Base-by-base conservation (phyloP, 1,139 yeast species). In the Arxiozyma telluris region DNA sequence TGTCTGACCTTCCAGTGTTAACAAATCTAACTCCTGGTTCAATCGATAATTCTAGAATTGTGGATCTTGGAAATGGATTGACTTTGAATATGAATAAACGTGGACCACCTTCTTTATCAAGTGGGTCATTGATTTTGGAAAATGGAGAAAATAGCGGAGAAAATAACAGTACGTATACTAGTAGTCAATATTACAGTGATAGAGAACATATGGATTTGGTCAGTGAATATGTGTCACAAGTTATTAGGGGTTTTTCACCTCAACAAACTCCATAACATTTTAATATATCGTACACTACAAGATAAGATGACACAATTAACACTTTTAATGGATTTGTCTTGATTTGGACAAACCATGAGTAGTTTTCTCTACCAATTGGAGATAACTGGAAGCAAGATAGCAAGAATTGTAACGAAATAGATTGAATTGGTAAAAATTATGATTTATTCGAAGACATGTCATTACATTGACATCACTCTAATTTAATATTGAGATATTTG, bases 61-160 rank as follows among this genome's bases (percentile, higher is more conserved):
- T 67, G 9, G 71, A 68, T 53, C 56, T 68, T 20, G 72, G 72
- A 15, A 66, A 68, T 50, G 72, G 72, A 0, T 57, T 68, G 39
- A 68, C 61, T 4, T 50, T 68, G 20, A 64, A 64, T 20, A 59
- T 68, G 3, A 60, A 64, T 53, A 59, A 56, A 34, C 58, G 67
- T 42, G 70, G 70, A 3, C 68, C 69, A 8, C 71, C 71, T 8
- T 65, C 70, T 3, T 53, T 65, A 25, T 59, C 65, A 7, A 57
- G 64, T 46, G 64, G 57, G 49, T 61, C 68, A 18, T 42, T 22
- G n/a, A 25, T 20, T 6, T 21, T 41, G 1, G 22, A 21, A 17
- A 4, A 25, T 22, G 22, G 18, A 21, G 17, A 18, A n/a, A 17
- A 4, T 21, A 17, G 20, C 7, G n/a, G 43, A 17, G 49, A 46